Base-by-base conservation (phyloP, 495 filamentous ascomycete species). In the Cercophora newfieldiana region DNA sequence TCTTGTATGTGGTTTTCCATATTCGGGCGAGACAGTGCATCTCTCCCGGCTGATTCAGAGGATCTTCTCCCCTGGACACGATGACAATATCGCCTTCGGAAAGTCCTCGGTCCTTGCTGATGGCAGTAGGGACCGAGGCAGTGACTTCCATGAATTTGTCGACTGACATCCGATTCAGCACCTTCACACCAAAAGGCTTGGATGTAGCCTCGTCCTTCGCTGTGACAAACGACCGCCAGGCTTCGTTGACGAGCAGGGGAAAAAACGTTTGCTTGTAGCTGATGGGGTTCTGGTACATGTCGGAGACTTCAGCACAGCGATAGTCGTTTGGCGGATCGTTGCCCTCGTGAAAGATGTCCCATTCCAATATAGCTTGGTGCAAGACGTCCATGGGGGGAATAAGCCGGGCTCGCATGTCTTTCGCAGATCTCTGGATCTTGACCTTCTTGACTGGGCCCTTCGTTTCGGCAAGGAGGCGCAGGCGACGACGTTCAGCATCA, bases 71-170 rank as follows among this genome's bases (percentile, higher is more conserved):
- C 68, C 87, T 89, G 22, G 93, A 96, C 51, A 98, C 80, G 33
- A 99, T 72, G 5, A 98, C 81, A 63, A 99, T 88, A 74, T 99
- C 95, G 51, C 93, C 93, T 78, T 98, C 96, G 6, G 86, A 81
- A 19, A 96, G 77, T 22, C 81, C 83, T 22, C 88, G 82, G 18
- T 96, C 91, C 70, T 90, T 91, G 66, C 87, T 88, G 31, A 89
- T 86, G 5, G 74, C 70, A 26, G 84, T 81, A n/a, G 88, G 83
- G 77, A 97, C 89, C 1, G 87, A 86, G 25, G 89, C 92, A 72
- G 90, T 92, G 48, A 99, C 87, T 78, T 99, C 96, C 66, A 97
- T 85, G 72, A 97, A 97, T 24, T 89, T 88, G 77, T 99, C 96
- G 8, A 98, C 93, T 37, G 88, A 92, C 74, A 95, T 86, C 49